Conservation (phyloP, 805 yeast genomes). For the Teunomyces kruisii region DNA sequence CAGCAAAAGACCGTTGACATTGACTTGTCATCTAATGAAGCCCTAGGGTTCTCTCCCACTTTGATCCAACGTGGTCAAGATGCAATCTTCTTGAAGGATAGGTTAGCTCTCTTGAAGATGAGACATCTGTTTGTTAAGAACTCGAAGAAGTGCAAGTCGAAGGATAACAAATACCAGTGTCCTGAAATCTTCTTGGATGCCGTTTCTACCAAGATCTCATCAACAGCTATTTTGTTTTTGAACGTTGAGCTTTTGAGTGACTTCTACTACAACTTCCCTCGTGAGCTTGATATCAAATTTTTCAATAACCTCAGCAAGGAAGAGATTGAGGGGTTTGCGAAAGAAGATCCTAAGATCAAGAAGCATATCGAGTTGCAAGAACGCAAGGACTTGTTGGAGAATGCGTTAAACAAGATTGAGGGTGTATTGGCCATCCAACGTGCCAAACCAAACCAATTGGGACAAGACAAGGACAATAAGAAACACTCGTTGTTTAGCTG, state of each 20-base stretch:
- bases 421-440: slow-evolving; percentile 70
- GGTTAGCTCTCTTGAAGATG: slow-evolving; percentile 68
- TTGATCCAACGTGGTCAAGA: slow-evolving; percentile 77
- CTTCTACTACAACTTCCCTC: slow-evolving; percentile 93
- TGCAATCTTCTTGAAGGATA: slow-evolving; percentile 74
- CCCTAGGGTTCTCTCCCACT: slow-evolving; percentile 79
- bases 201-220: slow-evolving; percentile 86
- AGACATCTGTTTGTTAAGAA: slow-evolving; percentile 70
- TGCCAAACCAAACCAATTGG: slow-evolving; percentile 14
- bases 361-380: slow-evolving; percentile 92
- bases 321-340: slow-evolving; percentile 85
- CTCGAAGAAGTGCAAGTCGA: slow-evolving; percentile 71
- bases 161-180: slow-evolving; percentile 83
- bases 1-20: slow-evolving; percentile 32
- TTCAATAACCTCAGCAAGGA: slow-evolving; percentile 63
- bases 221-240: slow-evolving; percentile 88
- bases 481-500: slow-evolving; percentile 9
- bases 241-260: slow-evolving; percentile 93
- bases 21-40: slow-evolving; percentile 56
- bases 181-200: slow-evolving; percentile 94
- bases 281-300: slow-evolving; percentile 81
- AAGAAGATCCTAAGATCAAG: slow-evolving; percentile 89
- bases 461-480: slow-evolving; percentile 13
- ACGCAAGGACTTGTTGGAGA: slow-evolving; percentile 81
- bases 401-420: slow-evolving; percentile 83